A percentile compares a stretch with the other conserved stretches of the same genome.
phyloP scores from a whole-genome alignment of 495 filamentous ascomycete species.

The Platismatia glauca region DNA sequence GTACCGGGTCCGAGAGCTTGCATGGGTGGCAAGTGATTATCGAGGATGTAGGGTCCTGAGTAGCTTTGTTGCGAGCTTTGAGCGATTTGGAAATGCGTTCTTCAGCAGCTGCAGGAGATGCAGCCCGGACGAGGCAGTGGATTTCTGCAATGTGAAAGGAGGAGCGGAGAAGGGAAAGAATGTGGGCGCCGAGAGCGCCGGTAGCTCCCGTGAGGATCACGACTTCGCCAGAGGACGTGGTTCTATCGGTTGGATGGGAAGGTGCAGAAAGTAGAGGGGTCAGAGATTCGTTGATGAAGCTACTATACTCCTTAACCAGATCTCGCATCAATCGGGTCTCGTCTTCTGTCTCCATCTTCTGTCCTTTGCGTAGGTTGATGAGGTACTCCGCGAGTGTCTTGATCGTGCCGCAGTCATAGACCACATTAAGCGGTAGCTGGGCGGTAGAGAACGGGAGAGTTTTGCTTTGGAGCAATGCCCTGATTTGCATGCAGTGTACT shows the following conservation, averaged over 20 bases:
- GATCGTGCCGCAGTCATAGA: slow-evolving; percentile 44
- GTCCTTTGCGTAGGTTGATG: slow-evolving; percentile 24
- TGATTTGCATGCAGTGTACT: slow-evolving; percentile 35
- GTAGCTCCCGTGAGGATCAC: slow-evolving; percentile 51
- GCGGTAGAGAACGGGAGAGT: neutral
- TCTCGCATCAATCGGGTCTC: slow-evolving; percentile 30
- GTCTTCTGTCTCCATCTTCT: slow-evolving; percentile 19
- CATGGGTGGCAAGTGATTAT: slow-evolving; percentile 26
- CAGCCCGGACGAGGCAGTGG: slow-evolving; percentile 50
- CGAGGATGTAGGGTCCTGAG: slow-evolving; percentile 19
- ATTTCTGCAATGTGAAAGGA: slow-evolving; percentile 33
- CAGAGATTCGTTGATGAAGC: slow-evolving; percentile 16
- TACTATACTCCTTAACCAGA: slow-evolving; percentile 32
- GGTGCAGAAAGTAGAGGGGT: neutral
- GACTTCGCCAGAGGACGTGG: slow-evolving; percentile 14
- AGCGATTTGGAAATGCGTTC: slow-evolving; percentile 44
- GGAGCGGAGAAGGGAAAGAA: slow-evolving; percentile 38
- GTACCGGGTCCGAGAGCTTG: slow-evolving; percentile 29
- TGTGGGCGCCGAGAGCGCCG: slow-evolving; percentile 50
- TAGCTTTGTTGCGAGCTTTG: slow-evolving; percentile 20
- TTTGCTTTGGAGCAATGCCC: slow-evolving; percentile 26
- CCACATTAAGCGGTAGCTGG: slow-evolving; percentile 30
- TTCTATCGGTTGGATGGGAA: neutral
- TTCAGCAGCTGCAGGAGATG: slow-evolving; percentile 35
- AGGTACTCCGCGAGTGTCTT: slow-evolving; percentile 31